A percentile compares a stretch with the other conserved stretches of the same genome.
These are phyloP conservation scores for Avicennia marina DNA, from an alignment of 257 asterid genomes.

Conservation along the genomic window DNA sequence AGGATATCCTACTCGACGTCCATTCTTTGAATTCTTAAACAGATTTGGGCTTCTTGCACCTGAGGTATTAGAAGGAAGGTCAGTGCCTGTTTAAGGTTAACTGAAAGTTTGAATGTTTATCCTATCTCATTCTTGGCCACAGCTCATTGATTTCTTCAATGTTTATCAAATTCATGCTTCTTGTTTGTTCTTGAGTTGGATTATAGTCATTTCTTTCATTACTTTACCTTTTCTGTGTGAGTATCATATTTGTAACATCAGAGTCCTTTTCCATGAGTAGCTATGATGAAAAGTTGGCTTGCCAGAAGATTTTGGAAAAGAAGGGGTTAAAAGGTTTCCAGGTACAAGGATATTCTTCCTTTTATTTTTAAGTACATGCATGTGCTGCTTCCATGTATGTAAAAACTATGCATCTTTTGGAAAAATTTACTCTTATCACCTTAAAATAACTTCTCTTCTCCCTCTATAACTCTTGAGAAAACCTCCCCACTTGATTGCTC, in stretches of 20 bases:
- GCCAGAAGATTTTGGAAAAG: constrained; percentile 83
- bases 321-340: constrained; percentile 85
- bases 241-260: constrained; percentile 18
- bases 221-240: constrained; percentile 6
- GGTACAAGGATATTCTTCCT: constrained; percentile 38
- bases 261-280: constrained; percentile 43
- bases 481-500: no score
- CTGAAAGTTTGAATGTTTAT: constrained; percentile 15
- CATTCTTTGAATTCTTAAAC: constrained; percentile 84
- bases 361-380: background rate
- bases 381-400: background rate
- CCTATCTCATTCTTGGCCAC: constrained; percentile 12
- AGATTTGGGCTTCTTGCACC: constrained; percentile 98
- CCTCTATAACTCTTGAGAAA: no score
- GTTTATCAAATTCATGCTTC: background rate
- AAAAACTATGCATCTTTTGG: background rate
- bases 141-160: constrained; percentile 1
- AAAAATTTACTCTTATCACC: no score
- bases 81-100: constrained; percentile 23
- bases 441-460: no score
- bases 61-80: constrained; percentile 81
- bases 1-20: constrained; percentile 98
- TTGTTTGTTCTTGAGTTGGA: no score
- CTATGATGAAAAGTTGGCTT: constrained; percentile 77
- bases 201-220: background rate